Percentiles rank a stretch among this genome's conserved stretches.
Evolutionary conservation across 2,329 filamentous ascomycete genomes (phyloP).

Genomic region (Monilinia fructicola): DNA sequence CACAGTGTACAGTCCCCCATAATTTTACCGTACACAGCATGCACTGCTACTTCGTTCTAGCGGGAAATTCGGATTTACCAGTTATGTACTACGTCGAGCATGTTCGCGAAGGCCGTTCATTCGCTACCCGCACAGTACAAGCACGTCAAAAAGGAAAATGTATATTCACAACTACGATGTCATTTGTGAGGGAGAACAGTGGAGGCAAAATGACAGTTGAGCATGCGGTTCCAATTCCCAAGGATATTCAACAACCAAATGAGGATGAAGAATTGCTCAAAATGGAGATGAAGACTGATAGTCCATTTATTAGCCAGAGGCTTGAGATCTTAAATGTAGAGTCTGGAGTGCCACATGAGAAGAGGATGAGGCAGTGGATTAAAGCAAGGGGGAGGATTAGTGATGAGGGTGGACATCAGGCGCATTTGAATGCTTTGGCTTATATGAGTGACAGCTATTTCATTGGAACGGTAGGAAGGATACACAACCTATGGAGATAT

Average conservation of each 20-base stretch:
- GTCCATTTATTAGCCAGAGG: conserved; percentile 58
- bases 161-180: conserved; percentile 95
- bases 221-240: conserved; percentile 64
- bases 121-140: conserved; percentile 92
- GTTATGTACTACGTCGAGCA: conserved; percentile 94
- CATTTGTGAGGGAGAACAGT: conserved; percentile 70
- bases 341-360: conserved; percentile 57
- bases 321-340: conserved; percentile 57
- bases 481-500: conserved; percentile 79
- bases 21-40: conserved; percentile 89
- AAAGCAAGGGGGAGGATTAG: conserved; percentile 73
- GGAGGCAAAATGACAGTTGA: conserved; percentile 54
- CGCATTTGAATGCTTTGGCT: conserved; percentile 82
- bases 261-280: conserved; percentile 46
- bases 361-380: conserved; percentile 72
- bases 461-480: conserved; percentile 80
- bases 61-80: conserved; percentile 79
- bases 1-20: conserved; percentile 78
- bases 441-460: conserved; percentile 95
- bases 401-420: conserved; percentile 68
- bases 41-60: conserved; percentile 98
- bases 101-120: conserved; percentile 85
- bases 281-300: conserved; percentile 33
- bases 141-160: conserved; percentile 82
- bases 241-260: conserved; percentile 43